These are phyloP conservation scores for Geosmithia flava DNA, from an alignment of 2,329 filamentous ascomycete genomes.

Conservation along the genomic window DNA sequence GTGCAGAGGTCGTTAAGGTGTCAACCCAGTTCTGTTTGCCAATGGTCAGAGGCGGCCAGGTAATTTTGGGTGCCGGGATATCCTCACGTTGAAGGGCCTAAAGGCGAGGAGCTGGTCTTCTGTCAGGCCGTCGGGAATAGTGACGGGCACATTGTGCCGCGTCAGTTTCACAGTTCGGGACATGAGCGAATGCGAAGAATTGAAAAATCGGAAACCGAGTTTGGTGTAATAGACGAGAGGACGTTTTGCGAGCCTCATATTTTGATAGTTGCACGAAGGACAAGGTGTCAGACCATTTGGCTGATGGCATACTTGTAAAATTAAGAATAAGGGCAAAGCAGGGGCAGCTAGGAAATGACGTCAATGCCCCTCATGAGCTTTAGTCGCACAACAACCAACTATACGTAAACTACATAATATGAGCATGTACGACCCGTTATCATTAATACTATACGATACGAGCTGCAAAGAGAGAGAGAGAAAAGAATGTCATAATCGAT, in stretches of 20 bases:
- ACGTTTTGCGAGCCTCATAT: background rate
- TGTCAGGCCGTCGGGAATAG: slow-evolving; percentile 28
- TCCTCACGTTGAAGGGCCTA: slow-evolving; percentile 34
- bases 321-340: background rate
- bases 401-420: too few relatives aligned
- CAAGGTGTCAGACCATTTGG: background rate
- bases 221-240: background rate
- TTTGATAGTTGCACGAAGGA: background rate
- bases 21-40: slow-evolving; percentile 31
- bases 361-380: background rate
- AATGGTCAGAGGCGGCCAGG: background rate
- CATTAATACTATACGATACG: background rate
- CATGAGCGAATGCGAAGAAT: background rate
- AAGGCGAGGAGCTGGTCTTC: slow-evolving; percentile 32
- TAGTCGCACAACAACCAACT: too few relatives aligned
- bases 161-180: background rate
- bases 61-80: background rate
- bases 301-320: background rate
- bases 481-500: too few relatives aligned
- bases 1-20: slow-evolving; percentile 32
- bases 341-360: background rate
- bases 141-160: slow-evolving; percentile 20
- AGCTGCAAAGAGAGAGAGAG: too few relatives aligned
- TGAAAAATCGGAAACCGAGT: background rate
- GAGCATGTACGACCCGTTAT: background rate